These are phyloP conservation scores for Pseudodiploospora longispora DNA, from an alignment of 2,329 filamentous ascomycete species.

Conservation along the genomic window DNA sequence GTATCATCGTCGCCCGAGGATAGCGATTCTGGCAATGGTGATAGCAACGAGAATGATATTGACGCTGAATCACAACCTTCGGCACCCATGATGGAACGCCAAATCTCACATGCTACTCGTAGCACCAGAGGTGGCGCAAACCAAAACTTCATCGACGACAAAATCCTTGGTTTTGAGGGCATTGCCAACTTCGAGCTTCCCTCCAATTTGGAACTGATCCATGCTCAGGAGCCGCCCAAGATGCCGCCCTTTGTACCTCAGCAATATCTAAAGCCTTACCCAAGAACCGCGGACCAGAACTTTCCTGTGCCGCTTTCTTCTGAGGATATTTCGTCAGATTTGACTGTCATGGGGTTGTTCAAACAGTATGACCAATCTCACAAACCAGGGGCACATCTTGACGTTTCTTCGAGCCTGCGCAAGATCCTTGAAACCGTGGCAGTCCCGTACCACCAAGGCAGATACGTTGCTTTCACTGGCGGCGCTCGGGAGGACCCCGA, in stretches of 20 bases:
- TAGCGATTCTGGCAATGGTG: slow-evolving; percentile 44
- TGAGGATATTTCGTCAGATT: slow-evolving; percentile 46
- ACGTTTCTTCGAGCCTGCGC: slow-evolving; percentile 44
- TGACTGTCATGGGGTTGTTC: slow-evolving; percentile 50
- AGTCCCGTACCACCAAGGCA: slow-evolving; percentile 36
- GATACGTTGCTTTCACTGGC: slow-evolving; percentile 40
- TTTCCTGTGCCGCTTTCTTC: slow-evolving; percentile 42
- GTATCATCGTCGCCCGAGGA: slow-evolving; percentile 45
- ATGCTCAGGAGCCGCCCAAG: slow-evolving; percentile 46
- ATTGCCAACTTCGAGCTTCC: slow-evolving; percentile 52
- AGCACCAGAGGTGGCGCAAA: slow-evolving; percentile 49
- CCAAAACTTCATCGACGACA: slow-evolving; percentile 50
- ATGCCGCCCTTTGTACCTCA: slow-evolving; percentile 49
- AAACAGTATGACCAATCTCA: slow-evolving; percentile 47
- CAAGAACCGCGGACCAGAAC: slow-evolving; percentile 46
- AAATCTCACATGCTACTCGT: slow-evolving; percentile 55
- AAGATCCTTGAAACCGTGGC: slow-evolving; percentile 49
- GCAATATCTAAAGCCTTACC: slow-evolving; percentile 51
- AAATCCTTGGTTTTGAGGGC: slow-evolving; percentile 51
- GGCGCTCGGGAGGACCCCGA: slow-evolving; percentile 41
- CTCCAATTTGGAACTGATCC: slow-evolving; percentile 49
- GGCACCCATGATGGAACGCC: slow-evolving; percentile 53
- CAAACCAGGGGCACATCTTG: slow-evolving; percentile 48
- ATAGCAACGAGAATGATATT: slow-evolving; percentile 41
- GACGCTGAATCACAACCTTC: slow-evolving; percentile 39